Evolutionary conservation across 2,329 filamentous ascomycete species (phyloP), one percentile per base, ranked within the genome.

Genomic region (Aspergillus ruber): DNA sequence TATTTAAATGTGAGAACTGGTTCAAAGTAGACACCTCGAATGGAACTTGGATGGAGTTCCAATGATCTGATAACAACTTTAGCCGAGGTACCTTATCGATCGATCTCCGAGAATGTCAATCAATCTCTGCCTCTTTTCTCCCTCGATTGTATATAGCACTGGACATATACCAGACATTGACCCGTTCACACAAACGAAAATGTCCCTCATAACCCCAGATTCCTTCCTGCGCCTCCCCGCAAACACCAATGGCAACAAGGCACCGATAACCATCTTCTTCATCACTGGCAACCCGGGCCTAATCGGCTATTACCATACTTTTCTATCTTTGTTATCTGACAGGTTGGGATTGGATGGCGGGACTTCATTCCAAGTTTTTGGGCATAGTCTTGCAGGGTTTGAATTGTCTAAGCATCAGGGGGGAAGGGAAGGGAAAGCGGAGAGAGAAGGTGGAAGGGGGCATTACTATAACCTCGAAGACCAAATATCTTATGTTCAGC

Each of bases 261-360:
- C 47, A 6, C 56, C 50, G 8, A 58, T 58, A 3, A 60, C 65
- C 25, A 62, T 73, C 10, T 75, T 69, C 55, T 73, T 77, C 47
- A 69, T 79, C 27, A 70, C 74, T 18, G 75, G 75, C 21, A 79
- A 78, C 51, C 73, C 75, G 2, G 71, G 74, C 2, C 59, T 78
- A 32, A 73, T 77, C 46, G 63, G 66, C 6, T 79, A 78, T 63
- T 77, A 74, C 54, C 62, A 71, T 47, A 59, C 62, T 1, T 74
- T 74, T 50, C 57, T 75, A 29, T 68, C 69, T 6, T 52, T 66
- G 10, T 54, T 74, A 2, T 56, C 61, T 2, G 43, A 53, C 9
- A 36, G 53, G 52, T 44, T 64, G 54, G 17, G 44, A 18, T 21
- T 32, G 27, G 6, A 8, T 6, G 15, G 43, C 46, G 17, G 15